Conservation (phyloP, 1,284 basidiomycete species). For the Melanopsichium pennsylvanicum region DNA sequence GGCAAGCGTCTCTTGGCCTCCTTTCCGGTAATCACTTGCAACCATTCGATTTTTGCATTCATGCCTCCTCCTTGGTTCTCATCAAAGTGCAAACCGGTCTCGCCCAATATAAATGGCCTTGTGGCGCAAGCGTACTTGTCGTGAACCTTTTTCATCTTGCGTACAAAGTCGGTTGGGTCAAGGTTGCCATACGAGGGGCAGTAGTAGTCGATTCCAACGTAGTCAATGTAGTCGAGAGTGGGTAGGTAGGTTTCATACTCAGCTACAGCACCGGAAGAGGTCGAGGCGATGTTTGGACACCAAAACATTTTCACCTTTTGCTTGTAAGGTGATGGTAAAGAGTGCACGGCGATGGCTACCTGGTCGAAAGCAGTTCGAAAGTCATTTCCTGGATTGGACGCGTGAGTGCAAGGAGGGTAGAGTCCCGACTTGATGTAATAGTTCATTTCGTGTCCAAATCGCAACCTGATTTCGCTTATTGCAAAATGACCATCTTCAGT, state of each 20-base stretch:
- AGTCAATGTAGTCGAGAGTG: constrained; percentile 11
- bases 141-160: constrained; percentile 27
- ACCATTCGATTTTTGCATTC: constrained; percentile 20
- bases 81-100: constrained; percentile 37
- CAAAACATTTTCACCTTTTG: constrained; percentile 30
- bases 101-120: constrained; percentile 24
- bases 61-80: neutral
- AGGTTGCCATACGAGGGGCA: constrained; percentile 18
- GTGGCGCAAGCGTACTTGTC: constrained; percentile 7
- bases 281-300: constrained; percentile 40
- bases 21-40: constrained; percentile 9
- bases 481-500: neutral
- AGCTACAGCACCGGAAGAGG: constrained; percentile 3
- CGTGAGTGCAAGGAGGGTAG: constrained; percentile 14
- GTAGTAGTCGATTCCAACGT: constrained; percentile 43
- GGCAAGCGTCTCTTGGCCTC: constrained; percentile 6
- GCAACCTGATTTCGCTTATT: constrained; percentile 16
- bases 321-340: neutral
- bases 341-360: constrained; percentile 20
- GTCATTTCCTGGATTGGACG: constrained; percentile 8
- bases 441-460: constrained; percentile 39
- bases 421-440: constrained; percentile 30
- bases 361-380: constrained; percentile 17
- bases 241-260: constrained; percentile 31
- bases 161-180: constrained; percentile 11